Percentiles rank a stretch among this genome's conserved stretches.
phyloP scores from a whole-genome alignment of 441 rosid genomes.

The Euphorbia corollata region DNA sequence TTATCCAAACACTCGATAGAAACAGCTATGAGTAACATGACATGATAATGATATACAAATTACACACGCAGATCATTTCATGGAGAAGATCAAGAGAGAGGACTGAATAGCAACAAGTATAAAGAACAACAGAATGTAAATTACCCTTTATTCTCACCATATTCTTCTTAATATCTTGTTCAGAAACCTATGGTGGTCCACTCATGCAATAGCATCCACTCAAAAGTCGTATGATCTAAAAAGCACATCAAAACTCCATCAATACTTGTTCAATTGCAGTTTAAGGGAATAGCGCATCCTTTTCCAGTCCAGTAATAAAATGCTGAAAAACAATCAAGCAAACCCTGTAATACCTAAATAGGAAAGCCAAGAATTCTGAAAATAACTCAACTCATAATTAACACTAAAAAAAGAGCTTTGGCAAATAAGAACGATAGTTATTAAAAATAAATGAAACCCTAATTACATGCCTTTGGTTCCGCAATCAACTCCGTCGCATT shows the following conservation, averaged over 20 bases:
- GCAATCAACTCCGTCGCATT: constrained; percentile 35
- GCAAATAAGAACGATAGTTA: not conserved
- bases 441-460: constrained; percentile 14
- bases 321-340: constrained; percentile 1
- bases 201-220: constrained; percentile 32
- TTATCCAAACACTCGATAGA: not conserved
- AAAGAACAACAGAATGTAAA: constrained; percentile 31
- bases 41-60: not conserved
- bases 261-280: constrained; percentile 12
- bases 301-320: constrained; percentile 11
- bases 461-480: constrained; percentile 43
- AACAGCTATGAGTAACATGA: not conserved
- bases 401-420: not conserved
- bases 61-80: constrained; percentile 1
- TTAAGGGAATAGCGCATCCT: not conserved
- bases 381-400: constrained; percentile 4
- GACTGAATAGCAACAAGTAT: not conserved
- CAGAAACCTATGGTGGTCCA: constrained; percentile 31
- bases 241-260: constrained; percentile 23
- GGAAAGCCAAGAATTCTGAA: not conserved
- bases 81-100: not conserved
- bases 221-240: constrained; percentile 36
- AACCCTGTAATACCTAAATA: constrained; percentile 2
- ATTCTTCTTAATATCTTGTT: constrained; percentile 31
- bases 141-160: constrained; percentile 44